Evolutionary conservation across 192 early-diverging fungal species (phyloP).

Genomic region (Lobosporangium transversale): DNA sequence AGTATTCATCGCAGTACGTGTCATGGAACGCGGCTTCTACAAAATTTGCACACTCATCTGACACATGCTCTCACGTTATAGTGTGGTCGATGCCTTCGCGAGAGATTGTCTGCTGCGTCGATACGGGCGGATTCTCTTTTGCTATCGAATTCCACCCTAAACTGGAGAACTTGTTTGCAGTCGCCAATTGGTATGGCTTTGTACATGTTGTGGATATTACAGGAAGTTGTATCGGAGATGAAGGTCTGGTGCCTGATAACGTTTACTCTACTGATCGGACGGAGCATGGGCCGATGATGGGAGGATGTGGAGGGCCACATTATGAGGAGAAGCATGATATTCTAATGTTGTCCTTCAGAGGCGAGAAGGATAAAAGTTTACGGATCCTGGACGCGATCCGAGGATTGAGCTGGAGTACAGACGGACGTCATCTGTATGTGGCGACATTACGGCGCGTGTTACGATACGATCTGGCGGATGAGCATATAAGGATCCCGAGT

Average conservation of each 20-base stretch:
- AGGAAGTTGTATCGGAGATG: constrained; percentile 20
- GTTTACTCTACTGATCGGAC: constrained; percentile 5
- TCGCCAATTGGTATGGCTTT: constrained; percentile 63
- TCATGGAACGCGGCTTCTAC: constrained; percentile 57
- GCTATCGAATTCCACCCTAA: constrained; percentile 58
- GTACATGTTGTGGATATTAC: constrained; percentile 62
- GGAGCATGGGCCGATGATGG: background rate
- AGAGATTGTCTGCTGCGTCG: constrained; percentile 55
- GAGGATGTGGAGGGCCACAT: constrained; percentile 14
- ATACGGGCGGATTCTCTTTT: constrained; percentile 54
- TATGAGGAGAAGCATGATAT: constrained; percentile 60
- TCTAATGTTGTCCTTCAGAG: constrained; percentile 60
- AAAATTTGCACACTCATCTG: constrained; percentile 63
- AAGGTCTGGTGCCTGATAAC: constrained; percentile 16
- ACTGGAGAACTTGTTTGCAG: constrained; percentile 56
- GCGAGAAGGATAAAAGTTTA: constrained; percentile 50
- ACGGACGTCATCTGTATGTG: constrained; percentile 58
- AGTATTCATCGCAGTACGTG: constrained; percentile 60
- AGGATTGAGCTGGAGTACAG: constrained; percentile 57
- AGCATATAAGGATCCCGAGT: constrained; percentile 23
- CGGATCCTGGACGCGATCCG: constrained; percentile 60
- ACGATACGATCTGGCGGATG: constrained; percentile 50
- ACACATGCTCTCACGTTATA: constrained; percentile 47
- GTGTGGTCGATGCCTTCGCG: constrained; percentile 56
- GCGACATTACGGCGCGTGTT: constrained; percentile 57